Evolutionary conservation across 2,329 filamentous ascomycete species (phyloP), one percentile per base, ranked within the genome.

Genomic region (Leptoxyphium fumago): DNA sequence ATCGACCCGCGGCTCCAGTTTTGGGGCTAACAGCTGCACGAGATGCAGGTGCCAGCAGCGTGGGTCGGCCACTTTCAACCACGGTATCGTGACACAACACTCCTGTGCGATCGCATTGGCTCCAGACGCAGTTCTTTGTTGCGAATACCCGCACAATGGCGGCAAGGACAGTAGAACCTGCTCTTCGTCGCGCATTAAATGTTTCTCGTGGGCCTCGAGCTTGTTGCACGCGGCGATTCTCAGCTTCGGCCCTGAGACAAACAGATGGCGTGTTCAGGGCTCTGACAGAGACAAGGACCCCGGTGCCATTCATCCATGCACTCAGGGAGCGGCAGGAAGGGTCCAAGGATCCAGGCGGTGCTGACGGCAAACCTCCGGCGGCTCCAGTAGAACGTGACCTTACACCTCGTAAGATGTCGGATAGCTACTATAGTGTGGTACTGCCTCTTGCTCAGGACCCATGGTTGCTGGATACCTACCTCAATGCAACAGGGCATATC

Each of bases 391-490:
- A 76, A 54, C 72, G 74, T 39, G 72, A 80, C 53, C 56, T 83
- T 50, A 68, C 67, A 10, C 79, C 80, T 1, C 82, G 78, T 61
- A 77, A 69, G 58, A 84, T 84, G 80, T 72, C 70, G 18, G 79
- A 85, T 55, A 82, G 77, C 61, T 81, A 79, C 57, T 77, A 82
- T 55, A 74, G 73, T 45, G 74, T 82, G 39, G 75, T 78, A 13
- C 66, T 86, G 26, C 81, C 81, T 6, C 67, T 87, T 9, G 80
- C 76, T 5, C 78, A 76, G 55, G 83, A 87, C 56, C 80, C 81
- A 42, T 87, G 80, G 80, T 66, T 88, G 10, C 71, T 83, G 10
- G 83, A 88, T 57, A 82, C 78, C 0, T 88, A 88, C 56, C 74
- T 85, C 55, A 87, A 87, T 61, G 74, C 81, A 1, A 78, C 77